Percentiles rank a stretch among this genome's conserved stretches.
These are phyloP conservation scores for Pyrenophora seminiperda DNA, from an alignment of 2,329 filamentous ascomycete species.

Conservation along the genomic window DNA sequence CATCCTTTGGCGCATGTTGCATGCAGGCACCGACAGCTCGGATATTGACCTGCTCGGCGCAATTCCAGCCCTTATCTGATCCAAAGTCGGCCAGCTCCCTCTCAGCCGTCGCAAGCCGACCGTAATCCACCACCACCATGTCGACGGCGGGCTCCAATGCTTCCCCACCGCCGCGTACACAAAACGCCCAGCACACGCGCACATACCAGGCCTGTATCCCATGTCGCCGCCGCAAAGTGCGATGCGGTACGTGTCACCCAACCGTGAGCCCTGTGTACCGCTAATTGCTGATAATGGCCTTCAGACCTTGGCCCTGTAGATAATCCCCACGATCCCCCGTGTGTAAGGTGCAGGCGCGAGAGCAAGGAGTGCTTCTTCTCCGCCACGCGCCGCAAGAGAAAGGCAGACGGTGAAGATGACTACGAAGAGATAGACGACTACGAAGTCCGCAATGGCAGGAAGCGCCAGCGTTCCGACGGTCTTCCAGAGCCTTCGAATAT, in stretches of 20 bases:
- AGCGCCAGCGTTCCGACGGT: slow-evolving; percentile 62
- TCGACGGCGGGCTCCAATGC: slow-evolving; percentile 30
- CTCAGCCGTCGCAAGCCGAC: slow-evolving; percentile 27
- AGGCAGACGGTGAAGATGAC: slow-evolving; percentile 60
- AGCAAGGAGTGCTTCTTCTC: slow-evolving; percentile 98
- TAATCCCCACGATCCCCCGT: slow-evolving; percentile 91
- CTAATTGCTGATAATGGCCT: slow-evolving; percentile 38
- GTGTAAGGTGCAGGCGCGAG: slow-evolving; percentile 89
- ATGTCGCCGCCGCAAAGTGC: slow-evolving; percentile 62
- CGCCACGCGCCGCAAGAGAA: slow-evolving; percentile 89
- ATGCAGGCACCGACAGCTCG: slow-evolving; percentile 19
- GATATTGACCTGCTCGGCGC: slow-evolving; percentile 6
- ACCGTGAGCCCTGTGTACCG: slow-evolving; percentile 7
- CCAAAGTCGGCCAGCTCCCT: slow-evolving; percentile 10
- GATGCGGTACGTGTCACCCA: slow-evolving; percentile 54
- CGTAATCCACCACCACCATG: slow-evolving; percentile 20
- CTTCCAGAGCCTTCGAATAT: slow-evolving; percentile 43
- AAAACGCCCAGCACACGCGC: slow-evolving; percentile 40
- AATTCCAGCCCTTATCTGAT: slow-evolving; percentile 7
- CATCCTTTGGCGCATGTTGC: slow-evolving; percentile 8
- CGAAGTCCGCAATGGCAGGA: slow-evolving; percentile 73
- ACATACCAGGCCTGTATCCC: slow-evolving; percentile 57
- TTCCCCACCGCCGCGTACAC: slow-evolving; percentile 27
- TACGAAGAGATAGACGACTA: slow-evolving; percentile 62
- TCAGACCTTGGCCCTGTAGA: slow-evolving; percentile 66